Evolutionary conservation across 306 rosid species (phyloP).

Genomic region (Cucumis melo): DNA sequence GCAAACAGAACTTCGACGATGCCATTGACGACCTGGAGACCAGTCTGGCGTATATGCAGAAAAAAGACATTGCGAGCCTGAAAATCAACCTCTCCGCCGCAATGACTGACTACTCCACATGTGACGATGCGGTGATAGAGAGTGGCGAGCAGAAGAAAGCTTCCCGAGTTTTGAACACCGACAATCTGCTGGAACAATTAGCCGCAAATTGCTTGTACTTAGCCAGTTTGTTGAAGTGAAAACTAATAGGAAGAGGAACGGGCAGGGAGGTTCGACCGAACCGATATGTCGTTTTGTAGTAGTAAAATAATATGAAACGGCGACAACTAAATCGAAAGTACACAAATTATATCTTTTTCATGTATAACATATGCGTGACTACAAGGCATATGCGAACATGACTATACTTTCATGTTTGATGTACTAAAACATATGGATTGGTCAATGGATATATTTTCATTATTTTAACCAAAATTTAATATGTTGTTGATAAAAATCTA

Average conservation of each 20-base stretch:
- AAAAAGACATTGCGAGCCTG: background rate
- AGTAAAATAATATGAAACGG: background rate
- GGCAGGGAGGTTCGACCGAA: background rate
- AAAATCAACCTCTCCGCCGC: constrained; percentile 3
- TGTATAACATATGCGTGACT: too few species aligned
- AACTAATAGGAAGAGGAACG: background rate
- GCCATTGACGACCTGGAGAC: background rate
- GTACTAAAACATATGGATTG: too few species aligned
- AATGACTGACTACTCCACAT: background rate
- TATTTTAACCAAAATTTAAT: too few species aligned
- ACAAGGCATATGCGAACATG: too few species aligned
- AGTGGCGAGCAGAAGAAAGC: background rate
- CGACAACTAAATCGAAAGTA: background rate
- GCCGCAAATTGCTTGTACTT: background rate
- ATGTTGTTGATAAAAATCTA: too few species aligned
- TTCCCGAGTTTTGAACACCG: background rate
- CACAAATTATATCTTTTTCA: background rate
- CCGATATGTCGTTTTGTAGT: background rate
- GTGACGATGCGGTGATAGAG: constrained; percentile 1
- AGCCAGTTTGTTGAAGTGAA: background rate
- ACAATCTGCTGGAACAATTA: background rate
- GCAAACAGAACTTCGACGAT: background rate
- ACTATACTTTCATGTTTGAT: too few species aligned
- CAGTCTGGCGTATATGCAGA: background rate
- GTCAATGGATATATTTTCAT: too few species aligned